These are phyloP conservation scores for Haematococcus sp. DNA, from an alignment of 139 green algal species.

Conservation along the genomic window DNA sequence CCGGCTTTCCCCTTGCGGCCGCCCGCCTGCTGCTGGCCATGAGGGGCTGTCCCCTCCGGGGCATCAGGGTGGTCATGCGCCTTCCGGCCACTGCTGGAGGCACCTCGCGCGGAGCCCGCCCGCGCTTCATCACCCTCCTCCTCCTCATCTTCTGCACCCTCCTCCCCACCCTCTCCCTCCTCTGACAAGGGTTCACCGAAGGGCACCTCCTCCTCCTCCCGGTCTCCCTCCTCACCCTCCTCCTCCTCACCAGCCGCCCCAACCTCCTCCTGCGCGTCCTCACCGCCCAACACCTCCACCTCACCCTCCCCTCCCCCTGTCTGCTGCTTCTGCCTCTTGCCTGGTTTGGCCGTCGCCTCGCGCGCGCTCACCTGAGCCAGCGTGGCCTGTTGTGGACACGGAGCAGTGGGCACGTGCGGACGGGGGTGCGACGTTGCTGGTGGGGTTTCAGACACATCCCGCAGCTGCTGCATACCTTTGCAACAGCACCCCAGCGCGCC, in stretches of 20 bases:
- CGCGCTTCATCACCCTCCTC: background rate
- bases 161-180: background rate
- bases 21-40: too few relatives aligned
- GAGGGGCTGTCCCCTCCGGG: too few relatives aligned
- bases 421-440: too few relatives aligned
- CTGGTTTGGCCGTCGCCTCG: background rate
- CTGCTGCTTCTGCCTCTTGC: constrained; percentile 13
- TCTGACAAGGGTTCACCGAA: background rate
- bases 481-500: background rate
- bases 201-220: background rate
- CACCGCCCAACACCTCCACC: constrained; percentile 10
- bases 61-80: too few relatives aligned
- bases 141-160: background rate
- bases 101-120: background rate
- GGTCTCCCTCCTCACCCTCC: constrained; percentile 15
- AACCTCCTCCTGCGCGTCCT: background rate
- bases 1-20: background rate
- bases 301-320: constrained; percentile 5
- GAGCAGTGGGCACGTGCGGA: too few relatives aligned
- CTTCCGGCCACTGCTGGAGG: too few relatives aligned
- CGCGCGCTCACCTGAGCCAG: constrained; percentile 10
- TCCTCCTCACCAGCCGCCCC: constrained; percentile 9
- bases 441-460: too few relatives aligned
- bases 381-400: too few relatives aligned
- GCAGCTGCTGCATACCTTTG: too few relatives aligned